These are phyloP conservation scores for Xylariaceae sp. DNA, from an alignment of 2,329 filamentous ascomycete genomes.

Conservation along the genomic window DNA sequence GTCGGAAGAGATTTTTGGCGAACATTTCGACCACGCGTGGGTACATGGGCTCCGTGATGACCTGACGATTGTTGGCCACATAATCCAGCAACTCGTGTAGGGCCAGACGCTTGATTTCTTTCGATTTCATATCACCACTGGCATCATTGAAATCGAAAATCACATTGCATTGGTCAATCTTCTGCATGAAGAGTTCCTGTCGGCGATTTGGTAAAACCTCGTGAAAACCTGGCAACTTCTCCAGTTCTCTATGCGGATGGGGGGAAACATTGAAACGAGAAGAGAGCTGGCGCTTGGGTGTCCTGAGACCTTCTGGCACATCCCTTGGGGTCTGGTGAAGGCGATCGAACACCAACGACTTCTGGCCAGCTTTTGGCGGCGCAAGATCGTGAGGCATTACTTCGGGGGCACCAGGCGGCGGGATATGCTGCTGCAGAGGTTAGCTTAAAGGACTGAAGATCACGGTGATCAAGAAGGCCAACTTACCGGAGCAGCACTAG, in stretches of 20 bases:
- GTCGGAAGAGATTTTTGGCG: constrained; percentile 94
- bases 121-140: constrained; percentile 97
- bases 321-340: constrained; percentile 94
- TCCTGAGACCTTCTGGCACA: constrained; percentile 89
- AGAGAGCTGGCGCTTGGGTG: constrained; percentile 93
- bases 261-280: constrained; percentile 97
- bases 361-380: constrained; percentile 84
- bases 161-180: constrained; percentile 99
- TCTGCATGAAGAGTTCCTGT: constrained; percentile 98
- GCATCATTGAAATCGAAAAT: constrained; percentile 99
- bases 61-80: constrained; percentile 95
- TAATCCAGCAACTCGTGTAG: constrained; percentile 96
- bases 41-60: constrained; percentile 99
- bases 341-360: constrained; percentile 82
- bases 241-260: constrained; percentile 89
- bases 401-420: constrained; percentile 87
- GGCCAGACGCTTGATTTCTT: constrained; percentile 96
- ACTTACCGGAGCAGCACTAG: constrained; percentile 83
- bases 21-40: constrained; percentile 99
- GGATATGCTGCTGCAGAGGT: constrained; percentile 61
- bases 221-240: constrained; percentile 96
- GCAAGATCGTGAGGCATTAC: constrained; percentile 97
- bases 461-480: constrained; percentile 3
- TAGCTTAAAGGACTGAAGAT: constrained; percentile 4
- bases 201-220: constrained; percentile 92